Conservation (phyloP, 2,329 filamentous ascomycete species). For the Curvularia spicifera region DNA sequence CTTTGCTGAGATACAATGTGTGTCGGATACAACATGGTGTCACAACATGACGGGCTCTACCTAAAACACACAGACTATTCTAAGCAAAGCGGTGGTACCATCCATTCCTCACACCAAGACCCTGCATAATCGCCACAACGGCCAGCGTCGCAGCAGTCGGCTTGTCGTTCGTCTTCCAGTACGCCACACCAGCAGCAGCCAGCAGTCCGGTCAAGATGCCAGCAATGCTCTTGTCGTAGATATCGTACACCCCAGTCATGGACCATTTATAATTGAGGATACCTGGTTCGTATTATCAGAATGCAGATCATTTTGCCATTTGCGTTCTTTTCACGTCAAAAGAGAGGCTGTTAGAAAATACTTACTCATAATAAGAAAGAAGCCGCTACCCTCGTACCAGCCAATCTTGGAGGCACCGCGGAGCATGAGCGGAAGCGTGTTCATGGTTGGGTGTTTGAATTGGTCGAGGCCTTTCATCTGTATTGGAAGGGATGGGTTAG, state of each 20-base stretch:
- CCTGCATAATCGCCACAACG: constrained; percentile 36
- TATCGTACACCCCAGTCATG: constrained; percentile 38
- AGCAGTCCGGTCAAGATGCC: constrained; percentile 35
- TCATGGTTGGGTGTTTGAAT: constrained; percentile 44
- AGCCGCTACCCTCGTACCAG: constrained; percentile 48
- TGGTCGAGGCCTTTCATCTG: constrained; percentile 46
- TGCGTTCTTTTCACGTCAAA: too few relatives aligned
- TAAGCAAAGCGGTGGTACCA: constrained; percentile 25
- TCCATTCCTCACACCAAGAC: constrained; percentile 29
- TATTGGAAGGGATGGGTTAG: not conserved
- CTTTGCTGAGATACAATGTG: not conserved
- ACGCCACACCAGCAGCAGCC: constrained; percentile 33
- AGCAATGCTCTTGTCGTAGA: constrained; percentile 42
- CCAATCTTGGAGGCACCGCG: constrained; percentile 42
- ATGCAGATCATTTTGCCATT: not conserved
- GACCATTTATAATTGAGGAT: constrained; percentile 47
- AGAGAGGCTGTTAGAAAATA: too few relatives aligned
- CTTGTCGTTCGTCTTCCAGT: constrained; percentile 36
- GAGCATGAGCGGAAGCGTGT: constrained; percentile 34
- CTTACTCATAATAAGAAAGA: constrained; percentile 45
- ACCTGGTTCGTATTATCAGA: constrained; percentile 14
- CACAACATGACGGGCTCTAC: not conserved
- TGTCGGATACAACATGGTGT: not conserved
- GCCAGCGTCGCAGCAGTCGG: constrained; percentile 31
- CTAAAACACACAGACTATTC: not conserved